Evolutionary conservation across 225 moss, liverwort and hornwort species (phyloP).

Genomic region (Bryum argenteum): DNA sequence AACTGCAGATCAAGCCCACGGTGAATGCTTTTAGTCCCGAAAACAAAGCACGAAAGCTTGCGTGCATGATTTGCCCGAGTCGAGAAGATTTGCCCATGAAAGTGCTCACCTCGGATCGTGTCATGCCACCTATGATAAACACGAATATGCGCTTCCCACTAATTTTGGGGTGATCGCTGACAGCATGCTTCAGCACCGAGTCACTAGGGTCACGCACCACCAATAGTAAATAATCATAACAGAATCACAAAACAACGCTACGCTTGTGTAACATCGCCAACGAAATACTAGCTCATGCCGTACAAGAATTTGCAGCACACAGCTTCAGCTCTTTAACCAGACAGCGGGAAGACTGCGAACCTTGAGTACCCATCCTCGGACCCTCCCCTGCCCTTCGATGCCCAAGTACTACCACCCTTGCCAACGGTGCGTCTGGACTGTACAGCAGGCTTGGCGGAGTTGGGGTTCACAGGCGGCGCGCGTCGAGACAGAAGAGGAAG

Average conservation of each 20-base stretch:
- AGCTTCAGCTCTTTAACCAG: slow-evolving; percentile 22
- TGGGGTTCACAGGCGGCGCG: slow-evolving; percentile 54
- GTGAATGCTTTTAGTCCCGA: background rate
- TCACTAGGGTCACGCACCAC: slow-evolving; percentile 46
- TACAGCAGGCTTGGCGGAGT: slow-evolving; percentile 49
- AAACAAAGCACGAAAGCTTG: slow-evolving; percentile 4
- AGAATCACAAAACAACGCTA: background rate
- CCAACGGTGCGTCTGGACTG: slow-evolving; percentile 60
- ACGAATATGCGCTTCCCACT: slow-evolving; percentile 83
- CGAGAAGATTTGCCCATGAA: background rate
- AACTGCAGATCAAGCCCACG: slow-evolving; percentile 66
- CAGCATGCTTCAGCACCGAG: slow-evolving; percentile 55
- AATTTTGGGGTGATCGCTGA: slow-evolving; percentile 50
- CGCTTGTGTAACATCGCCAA: background rate
- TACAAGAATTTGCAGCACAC: slow-evolving; percentile 6
- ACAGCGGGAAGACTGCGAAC: slow-evolving; percentile 31
- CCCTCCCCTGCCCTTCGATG: slow-evolving; percentile 56
- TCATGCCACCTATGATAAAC: slow-evolving; percentile 95
- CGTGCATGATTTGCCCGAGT: background rate
- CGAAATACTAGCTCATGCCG: background rate
- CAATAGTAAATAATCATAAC: slow-evolving; percentile 26
- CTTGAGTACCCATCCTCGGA: slow-evolving; percentile 64
- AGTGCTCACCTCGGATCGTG: slow-evolving; percentile 83
- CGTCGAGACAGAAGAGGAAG: slow-evolving; percentile 49
- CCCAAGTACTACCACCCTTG: slow-evolving; percentile 59